A percentile compares a stretch with the other conserved stretches of the same genome.
Evolutionary conservation across 2,329 filamentous ascomycete genomes (phyloP).

Genomic region (Aspergillus sp.): DNA sequence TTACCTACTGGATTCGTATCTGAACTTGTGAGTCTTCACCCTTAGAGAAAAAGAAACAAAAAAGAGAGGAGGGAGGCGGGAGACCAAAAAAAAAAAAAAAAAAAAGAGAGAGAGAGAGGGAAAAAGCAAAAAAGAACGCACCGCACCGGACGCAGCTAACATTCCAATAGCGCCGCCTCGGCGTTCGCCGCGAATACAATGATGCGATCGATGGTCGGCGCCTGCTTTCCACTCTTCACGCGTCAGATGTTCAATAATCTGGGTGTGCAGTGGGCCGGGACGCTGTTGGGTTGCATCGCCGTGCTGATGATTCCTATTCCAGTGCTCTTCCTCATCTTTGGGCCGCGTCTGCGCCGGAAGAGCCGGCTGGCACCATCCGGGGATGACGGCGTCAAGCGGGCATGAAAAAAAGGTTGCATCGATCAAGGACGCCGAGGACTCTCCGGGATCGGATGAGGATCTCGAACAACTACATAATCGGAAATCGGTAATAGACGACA

Average conservation of each 20-base stretch:
- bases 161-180: conserved; percentile 17
- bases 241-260: conserved; percentile 24
- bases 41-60: not conserved
- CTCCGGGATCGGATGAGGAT: not conserved
- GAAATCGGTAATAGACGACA: not conserved
- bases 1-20: conserved; percentile 21
- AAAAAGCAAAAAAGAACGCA: not conserved
- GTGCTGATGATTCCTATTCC: conserved; percentile 25
- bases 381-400: conserved; percentile 3
- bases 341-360: conserved; percentile 14
- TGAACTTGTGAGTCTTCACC: conserved; percentile 17
- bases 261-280: conserved; percentile 22
- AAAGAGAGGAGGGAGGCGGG: no score
- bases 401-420: not conserved
- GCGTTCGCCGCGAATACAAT: conserved; percentile 24
- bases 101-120: not conserved
- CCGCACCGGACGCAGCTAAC: not conserved
- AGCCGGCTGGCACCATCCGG: conserved; percentile 17
- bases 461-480: not conserved
- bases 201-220: conserved; percentile 23
- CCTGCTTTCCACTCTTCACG: conserved; percentile 22
- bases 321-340: conserved; percentile 18
- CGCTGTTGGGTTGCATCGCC: conserved; percentile 20
- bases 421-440: conserved; percentile 12
- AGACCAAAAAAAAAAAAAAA: not conserved